Percentiles rank a stretch among this genome's conserved stretches.
phyloP scores from a whole-genome alignment of 2,329 filamentous ascomycete genomes.

The Cryphonectria japonica region DNA sequence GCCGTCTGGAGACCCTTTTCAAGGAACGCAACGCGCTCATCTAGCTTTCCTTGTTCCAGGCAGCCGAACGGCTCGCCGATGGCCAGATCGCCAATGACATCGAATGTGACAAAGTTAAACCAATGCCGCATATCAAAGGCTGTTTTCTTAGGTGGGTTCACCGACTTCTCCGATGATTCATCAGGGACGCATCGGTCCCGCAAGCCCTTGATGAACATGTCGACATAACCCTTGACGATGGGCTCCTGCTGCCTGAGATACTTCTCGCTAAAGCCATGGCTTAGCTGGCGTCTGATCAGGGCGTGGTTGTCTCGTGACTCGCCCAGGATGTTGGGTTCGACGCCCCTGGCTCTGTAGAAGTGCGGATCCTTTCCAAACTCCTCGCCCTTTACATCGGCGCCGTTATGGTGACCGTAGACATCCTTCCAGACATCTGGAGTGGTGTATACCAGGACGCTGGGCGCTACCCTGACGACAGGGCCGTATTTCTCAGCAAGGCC shows the following conservation, averaged over 20 bases:
- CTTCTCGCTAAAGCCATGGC: conserved; percentile 38
- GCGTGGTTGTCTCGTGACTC: conserved; percentile 30
- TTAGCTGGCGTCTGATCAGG: conserved; percentile 32
- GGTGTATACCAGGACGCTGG: conserved; percentile 25
- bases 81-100: conserved; percentile 47
- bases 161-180: not conserved
- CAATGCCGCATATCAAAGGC: conserved; percentile 32
- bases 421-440: conserved; percentile 27
- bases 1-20: conserved; percentile 31
- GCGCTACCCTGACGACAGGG: conserved; percentile 30
- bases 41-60: conserved; percentile 35
- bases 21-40: conserved; percentile 37
- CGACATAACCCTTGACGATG: conserved; percentile 35
- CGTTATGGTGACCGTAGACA: conserved; percentile 29
- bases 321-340: conserved; percentile 22
- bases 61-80: conserved; percentile 49
- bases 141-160: conserved; percentile 21
- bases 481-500: conserved; percentile 28
- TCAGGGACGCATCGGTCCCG: conserved; percentile 14
- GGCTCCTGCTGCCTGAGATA: conserved; percentile 38
- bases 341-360: conserved; percentile 25
- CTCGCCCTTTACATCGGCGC: conserved; percentile 17
- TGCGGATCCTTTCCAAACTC: conserved; percentile 27
- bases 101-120: conserved; percentile 44
- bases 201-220: conserved; percentile 32